These are phyloP conservation scores for Licmophora abbreviata DNA, from an alignment of 108 stramenopile species.

Conservation along the genomic window DNA sequence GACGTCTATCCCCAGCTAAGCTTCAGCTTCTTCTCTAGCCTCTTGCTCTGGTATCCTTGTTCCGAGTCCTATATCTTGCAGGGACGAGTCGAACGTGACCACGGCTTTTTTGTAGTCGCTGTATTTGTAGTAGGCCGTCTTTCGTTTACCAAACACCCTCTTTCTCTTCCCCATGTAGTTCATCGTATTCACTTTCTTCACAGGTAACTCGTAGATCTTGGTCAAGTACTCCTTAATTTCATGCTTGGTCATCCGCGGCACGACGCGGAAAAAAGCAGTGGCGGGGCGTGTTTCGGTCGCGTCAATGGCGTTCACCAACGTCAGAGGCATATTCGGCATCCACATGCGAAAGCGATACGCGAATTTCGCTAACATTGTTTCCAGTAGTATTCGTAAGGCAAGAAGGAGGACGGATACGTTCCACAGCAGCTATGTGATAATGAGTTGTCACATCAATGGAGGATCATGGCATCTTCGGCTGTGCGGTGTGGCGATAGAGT, in stretches of 20 bases:
- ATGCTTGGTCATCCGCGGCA: slow-evolving; percentile 91
- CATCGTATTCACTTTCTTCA: slow-evolving; percentile 76
- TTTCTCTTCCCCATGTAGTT: slow-evolving; percentile 81
- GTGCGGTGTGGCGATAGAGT: no score
- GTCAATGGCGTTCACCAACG: slow-evolving; percentile 55
- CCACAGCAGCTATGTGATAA: no score
- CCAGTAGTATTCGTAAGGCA: background rate
- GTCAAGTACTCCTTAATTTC: slow-evolving; percentile 91
- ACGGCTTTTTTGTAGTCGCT: slow-evolving; percentile 82
- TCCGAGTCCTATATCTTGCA: slow-evolving; percentile 59
- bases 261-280: slow-evolving; percentile 70
- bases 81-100: slow-evolving; percentile 70
- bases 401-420: background rate
- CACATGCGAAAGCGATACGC: slow-evolving; percentile 51
- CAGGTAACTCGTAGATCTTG: slow-evolving; percentile 87
- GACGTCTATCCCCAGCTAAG: no score
- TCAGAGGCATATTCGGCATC: slow-evolving; percentile 85
- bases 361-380: background rate
- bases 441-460: no score
- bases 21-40: slow-evolving; percentile 2
- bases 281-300: slow-evolving; percentile 58
- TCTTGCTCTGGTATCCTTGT: slow-evolving; percentile 44
- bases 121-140: slow-evolving; percentile 55
- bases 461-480: no score
- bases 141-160: slow-evolving; percentile 48